Base-by-base conservation (phyloP, 2,329 filamentous ascomycete species). In the Colletotrichum sp. region DNA sequence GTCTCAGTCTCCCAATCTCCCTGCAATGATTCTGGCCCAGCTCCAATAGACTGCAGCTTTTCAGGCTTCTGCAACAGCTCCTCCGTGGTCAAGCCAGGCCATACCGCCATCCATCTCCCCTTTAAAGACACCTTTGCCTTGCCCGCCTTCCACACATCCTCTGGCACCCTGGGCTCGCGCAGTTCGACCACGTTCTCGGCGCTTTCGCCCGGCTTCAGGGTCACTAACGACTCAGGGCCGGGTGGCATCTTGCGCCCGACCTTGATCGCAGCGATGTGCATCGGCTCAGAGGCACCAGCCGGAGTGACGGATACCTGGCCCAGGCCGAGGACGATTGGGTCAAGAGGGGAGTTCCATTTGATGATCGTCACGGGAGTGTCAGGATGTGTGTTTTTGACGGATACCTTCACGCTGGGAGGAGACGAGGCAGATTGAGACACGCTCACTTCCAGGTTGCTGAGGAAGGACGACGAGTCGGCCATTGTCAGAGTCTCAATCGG, bases 341-440 rank as follows among this genome's bases (percentile, higher is more conserved):
- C 87, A 30, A 89, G 81, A 19, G 87, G 87, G 2, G 87, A 87
- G 67, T 85, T 81, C 82, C 87, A 89, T 6, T 79, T 81, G 32
- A 89, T 82, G 34, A 89, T 77, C 1, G 86, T 88, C 69, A 88
- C 81, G 3, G 86, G 78, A 4, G 78, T 72, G 3, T 82, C 77
- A 7, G 70, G 52, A 69, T 85, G 82, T 16, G 80, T 84, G 81
- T 89, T 88, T 63, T 82, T 85, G 67, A 89, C 83, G 3, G 80
- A 81, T 34, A 86, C 79, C 8, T 80, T 81, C 44, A 88, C 76
- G 15, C 82, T 81, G 3, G 83, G 83, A 8, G 86, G 83, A 69
- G 83, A 83, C 16, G 80, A 75, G 75, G 79, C 79, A 25, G 84
- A 83, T 49, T 87, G 84, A 59, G 81, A 67, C 6, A 85, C 78